A percentile compares a stretch with the other conserved stretches of the same genome.
These are phyloP conservation scores for Auricularia auricula-judae DNA, from an alignment of 768 basidiomycete species.

Conservation along the genomic window DNA sequence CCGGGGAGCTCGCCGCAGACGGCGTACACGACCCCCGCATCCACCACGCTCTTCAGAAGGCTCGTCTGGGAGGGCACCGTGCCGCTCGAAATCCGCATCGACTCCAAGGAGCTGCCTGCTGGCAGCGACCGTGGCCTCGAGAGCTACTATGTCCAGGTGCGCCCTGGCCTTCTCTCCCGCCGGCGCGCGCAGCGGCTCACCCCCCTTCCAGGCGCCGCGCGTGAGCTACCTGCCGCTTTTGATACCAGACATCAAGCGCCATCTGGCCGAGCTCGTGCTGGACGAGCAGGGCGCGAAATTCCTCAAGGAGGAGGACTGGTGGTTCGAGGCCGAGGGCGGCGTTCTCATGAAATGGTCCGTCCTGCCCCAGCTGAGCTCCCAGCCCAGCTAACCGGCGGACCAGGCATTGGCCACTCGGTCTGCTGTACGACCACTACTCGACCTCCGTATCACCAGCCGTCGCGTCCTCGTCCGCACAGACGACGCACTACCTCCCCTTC, in stretches of 20 bases:
- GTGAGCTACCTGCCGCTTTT: conserved; percentile 89
- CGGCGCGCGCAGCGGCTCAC: neutral
- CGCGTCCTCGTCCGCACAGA: conserved; percentile 25
- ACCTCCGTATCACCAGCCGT: conserved; percentile 41
- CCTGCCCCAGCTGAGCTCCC: neutral
- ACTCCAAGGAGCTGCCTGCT: conserved; percentile 80
- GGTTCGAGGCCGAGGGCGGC: conserved; percentile 90
- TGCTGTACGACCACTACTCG: conserved; percentile 81
- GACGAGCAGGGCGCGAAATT: conserved; percentile 69
- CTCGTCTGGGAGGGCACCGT: conserved; percentile 89
- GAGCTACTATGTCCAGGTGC: conserved; percentile 67
- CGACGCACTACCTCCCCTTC: conserved; percentile 43
- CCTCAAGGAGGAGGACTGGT: conserved; percentile 87
- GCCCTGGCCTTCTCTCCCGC: neutral
- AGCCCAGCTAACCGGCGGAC: neutral
- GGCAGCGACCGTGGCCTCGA: conserved; percentile 84
- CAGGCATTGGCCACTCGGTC: conserved; percentile 98
- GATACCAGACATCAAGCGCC: conserved; percentile 77
- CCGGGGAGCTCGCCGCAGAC: conserved; percentile 20
- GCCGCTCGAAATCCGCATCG: conserved; percentile 80
- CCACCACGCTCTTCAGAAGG: conserved; percentile 73
- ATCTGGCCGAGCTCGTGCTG: conserved; percentile 86
- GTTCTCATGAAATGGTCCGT: conserved; percentile 78
- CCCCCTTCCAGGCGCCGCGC: conserved; percentile 52
- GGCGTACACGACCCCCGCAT: conserved; percentile 41